Percentiles rank a stretch among this genome's conserved stretches.
phyloP scores from a whole-genome alignment of 495 filamentous ascomycete genomes.

The Margaritispora aquatica region DNA sequence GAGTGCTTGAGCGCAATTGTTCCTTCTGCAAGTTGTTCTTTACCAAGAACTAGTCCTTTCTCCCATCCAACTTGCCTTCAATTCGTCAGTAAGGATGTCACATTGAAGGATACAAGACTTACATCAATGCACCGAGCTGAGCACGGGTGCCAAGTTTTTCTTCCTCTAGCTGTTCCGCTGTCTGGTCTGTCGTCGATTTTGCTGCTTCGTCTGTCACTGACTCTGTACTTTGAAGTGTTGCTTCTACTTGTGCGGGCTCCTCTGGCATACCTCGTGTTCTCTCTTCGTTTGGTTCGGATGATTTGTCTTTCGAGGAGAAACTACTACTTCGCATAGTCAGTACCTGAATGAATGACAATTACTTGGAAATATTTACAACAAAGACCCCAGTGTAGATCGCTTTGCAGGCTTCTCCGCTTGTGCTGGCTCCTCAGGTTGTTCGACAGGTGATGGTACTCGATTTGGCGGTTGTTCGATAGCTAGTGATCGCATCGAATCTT shows the following conservation, averaged over 20 bases:
- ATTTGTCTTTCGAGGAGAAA: not conserved
- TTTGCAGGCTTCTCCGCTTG: not conserved
- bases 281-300: not conserved
- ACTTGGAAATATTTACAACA: not conserved
- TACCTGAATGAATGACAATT: not conserved
- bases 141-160: slow-evolving; percentile 2
- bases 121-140: slow-evolving; percentile 6
- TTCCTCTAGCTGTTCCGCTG: not conserved
- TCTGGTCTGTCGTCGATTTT: not conserved
- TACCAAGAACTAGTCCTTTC: slow-evolving; percentile 4
- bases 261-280: too few species aligned
- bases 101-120: not conserved
- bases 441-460: not conserved
- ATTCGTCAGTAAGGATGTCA: not conserved
- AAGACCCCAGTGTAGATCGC: not conserved
- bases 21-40: slow-evolving; percentile 30
- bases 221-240: too few species aligned
- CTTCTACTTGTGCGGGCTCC: too few species aligned
- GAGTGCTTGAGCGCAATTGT: slow-evolving; percentile 31
- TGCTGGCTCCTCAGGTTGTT: not conserved
- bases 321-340: not conserved
- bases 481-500: not conserved
- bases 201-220: not conserved
- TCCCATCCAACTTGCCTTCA: slow-evolving; percentile 13
- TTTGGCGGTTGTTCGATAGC: not conserved